phyloP scores from a whole-genome alignment of 1,284 basidiomycete species.

The Cryptococcus sp. region DNA sequence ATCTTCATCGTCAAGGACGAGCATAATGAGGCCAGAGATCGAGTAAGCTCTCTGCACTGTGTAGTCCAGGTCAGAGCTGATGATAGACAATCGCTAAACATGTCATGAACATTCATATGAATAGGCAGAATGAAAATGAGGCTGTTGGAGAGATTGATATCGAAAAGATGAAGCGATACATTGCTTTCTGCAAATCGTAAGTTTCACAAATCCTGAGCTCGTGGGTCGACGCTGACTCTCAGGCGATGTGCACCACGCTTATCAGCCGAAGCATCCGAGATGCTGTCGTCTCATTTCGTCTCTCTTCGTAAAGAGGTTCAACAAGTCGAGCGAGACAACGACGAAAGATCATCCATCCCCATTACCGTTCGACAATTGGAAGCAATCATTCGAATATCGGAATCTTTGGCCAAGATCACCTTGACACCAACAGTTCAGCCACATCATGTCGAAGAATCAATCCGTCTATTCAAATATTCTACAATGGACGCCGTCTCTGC shows the following conservation, averaged over 20 bases:
- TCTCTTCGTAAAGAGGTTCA: conserved; percentile 90
- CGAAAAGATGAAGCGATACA: conserved; percentile 97
- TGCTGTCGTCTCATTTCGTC: conserved; percentile 96
- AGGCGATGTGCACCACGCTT: conserved; percentile 95
- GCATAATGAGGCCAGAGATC: conserved; percentile 90
- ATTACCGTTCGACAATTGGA: conserved; percentile 98
- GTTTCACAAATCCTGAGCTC: conserved; percentile 21
- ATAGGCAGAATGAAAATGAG: conserved; percentile 66
- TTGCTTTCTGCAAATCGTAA: conserved; percentile 91
- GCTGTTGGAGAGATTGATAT: conserved; percentile 89
- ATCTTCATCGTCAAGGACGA: conserved; percentile 99
- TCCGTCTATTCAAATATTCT: conserved; percentile 95
- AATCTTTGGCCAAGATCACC: conserved; percentile 92
- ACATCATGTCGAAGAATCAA: conserved; percentile 97
- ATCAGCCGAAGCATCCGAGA: conserved; percentile 89
- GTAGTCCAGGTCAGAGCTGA: not conserved
- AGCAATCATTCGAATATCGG: conserved; percentile 97
- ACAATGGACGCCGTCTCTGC: conserved; percentile 99
- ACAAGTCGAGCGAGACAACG: conserved; percentile 93
- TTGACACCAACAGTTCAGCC: conserved; percentile 79
- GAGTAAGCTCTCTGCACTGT: conserved; percentile 52
- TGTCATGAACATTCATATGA: conserved; percentile 99
- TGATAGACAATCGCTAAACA: conserved; percentile 87
- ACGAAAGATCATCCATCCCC: conserved; percentile 95
- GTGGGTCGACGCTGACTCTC: not conserved